These are phyloP conservation scores for Ensete ventricosum DNA, from an alignment of 176 grass and related monocot species.

Conservation along the genomic window DNA sequence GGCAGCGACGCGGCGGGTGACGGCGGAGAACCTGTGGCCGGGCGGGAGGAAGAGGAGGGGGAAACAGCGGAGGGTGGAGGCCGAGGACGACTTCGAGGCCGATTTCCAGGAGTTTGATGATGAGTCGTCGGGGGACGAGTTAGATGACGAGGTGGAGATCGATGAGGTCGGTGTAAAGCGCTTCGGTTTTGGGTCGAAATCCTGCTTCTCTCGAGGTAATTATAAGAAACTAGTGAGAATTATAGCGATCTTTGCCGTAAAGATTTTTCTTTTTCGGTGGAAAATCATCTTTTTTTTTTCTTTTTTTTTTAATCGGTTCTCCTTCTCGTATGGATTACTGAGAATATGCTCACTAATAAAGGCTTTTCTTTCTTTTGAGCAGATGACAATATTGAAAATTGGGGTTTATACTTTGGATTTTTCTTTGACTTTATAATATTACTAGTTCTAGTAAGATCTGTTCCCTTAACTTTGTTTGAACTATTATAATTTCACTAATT, in stretches of 20 bases:
- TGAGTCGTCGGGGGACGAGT: constrained; percentile 10
- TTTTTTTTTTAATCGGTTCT: not conserved
- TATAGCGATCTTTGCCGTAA: not conserved
- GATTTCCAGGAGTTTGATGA: constrained; percentile 41
- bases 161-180: constrained; percentile 7
- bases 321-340: not conserved
- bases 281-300: not conserved
- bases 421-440: no score
- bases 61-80: constrained; percentile 16
- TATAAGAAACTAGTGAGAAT: not conserved
- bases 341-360: no score
- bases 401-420: no score
- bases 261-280: not conserved
- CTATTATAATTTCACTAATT: no score
- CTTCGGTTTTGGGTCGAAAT: constrained; percentile 8
- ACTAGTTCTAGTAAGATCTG: no score
- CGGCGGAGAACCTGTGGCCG: constrained; percentile 27
- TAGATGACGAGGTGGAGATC: not conserved
- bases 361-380: no score
- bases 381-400: no score
- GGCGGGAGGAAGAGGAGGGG: constrained; percentile 20
- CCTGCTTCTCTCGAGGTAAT: constrained; percentile 15
- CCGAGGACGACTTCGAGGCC: constrained; percentile 32
- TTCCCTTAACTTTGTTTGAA: no score
- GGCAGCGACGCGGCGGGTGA: constrained; percentile 7